Percentiles rank a stretch among this genome's conserved stretches.
phyloP scores from a whole-genome alignment of 2,329 filamentous ascomycete species.

The Colletotrichum kahawae region DNA sequence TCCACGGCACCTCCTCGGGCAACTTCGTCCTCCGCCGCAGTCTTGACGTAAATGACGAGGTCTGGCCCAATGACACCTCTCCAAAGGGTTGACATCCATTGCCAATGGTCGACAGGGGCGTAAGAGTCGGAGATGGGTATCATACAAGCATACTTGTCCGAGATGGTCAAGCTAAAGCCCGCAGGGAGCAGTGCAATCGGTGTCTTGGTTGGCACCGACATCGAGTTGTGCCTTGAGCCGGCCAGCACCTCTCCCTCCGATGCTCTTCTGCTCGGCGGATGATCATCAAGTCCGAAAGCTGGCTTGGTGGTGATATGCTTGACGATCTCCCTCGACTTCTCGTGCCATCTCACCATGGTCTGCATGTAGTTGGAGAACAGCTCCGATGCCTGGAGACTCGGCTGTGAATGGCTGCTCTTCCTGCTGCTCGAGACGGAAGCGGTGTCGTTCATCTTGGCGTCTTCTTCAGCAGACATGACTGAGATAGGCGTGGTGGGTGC shows the following conservation, averaged over 20 bases:
- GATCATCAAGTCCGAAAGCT: not conserved
- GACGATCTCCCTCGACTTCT: slow-evolving; percentile 73
- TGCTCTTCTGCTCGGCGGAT: slow-evolving; percentile 6
- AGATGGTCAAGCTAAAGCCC: slow-evolving; percentile 81
- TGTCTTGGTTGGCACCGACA: slow-evolving; percentile 36
- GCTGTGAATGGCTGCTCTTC: slow-evolving; percentile 20
- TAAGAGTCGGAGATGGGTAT: slow-evolving; percentile 81
- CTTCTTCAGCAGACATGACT: slow-evolving; percentile 19
- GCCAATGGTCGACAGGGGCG: slow-evolving; percentile 88
- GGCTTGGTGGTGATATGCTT: slow-evolving; percentile 45
- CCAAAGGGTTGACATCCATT: slow-evolving; percentile 96
- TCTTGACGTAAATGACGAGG: slow-evolving; percentile 71
- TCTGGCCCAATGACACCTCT: slow-evolving; percentile 84
- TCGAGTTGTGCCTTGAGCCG: not conserved
- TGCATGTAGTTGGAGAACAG: slow-evolving; percentile 67
- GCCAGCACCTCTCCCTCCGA: slow-evolving; percentile 11
- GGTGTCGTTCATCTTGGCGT: slow-evolving; percentile 8
- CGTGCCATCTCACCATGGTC: slow-evolving; percentile 76
- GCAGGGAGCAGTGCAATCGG: slow-evolving; percentile 78
- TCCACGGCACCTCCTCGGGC: slow-evolving; percentile 57
- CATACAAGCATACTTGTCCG: slow-evolving; percentile 75
- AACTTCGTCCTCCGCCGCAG: slow-evolving; percentile 38
- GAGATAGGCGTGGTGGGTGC: slow-evolving; percentile 26
- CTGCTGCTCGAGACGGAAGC: slow-evolving; percentile 8
- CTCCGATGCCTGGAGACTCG: slow-evolving; percentile 33